Base-by-base conservation (phyloP, 108 stramenopile species). In the Chaetoceros tenuissimus region DNA sequence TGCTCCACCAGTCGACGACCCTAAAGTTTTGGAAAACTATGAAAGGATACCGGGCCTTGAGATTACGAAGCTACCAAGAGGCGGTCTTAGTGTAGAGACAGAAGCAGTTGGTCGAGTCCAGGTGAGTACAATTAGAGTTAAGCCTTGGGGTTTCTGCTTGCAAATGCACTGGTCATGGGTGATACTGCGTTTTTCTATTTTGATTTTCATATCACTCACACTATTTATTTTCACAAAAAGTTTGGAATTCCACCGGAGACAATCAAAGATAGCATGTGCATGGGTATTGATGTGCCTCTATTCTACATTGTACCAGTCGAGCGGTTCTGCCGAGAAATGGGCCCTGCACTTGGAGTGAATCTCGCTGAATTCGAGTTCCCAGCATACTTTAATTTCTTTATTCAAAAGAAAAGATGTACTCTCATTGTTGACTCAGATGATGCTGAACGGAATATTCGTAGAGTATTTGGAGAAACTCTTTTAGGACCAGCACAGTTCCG, bases 291-390 rank as follows among this genome's bases (percentile, higher is more conserved):
- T 1, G 83, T 92, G 10, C 96, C 96, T 13, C 62, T 73, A 24
- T 76, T 92, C 13, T 97, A 92, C 73, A 87, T 97, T 55, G 84
- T 97, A 13, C 96, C 96, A 20, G 82, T 82, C 2, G 92, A 97
- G 46, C 69, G 92, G 26, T 97, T 97, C 60, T 87, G 88, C 51
- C 55, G 92, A 17, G 88, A 92, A 52, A 80, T 93, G 82, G 92
- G 92, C 3, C 87, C 87, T 3, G 87, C 87, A 1, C 59, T 97
- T 3, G 96, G 96, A 17, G 84, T 92, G 7, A 97, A 97, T 56
- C 72, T 97, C 13, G 94, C 92, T 19, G 96, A 97, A 61, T 94
- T 97, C 61, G 96, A 97, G 67, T 97, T 96, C 72, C 96, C 96
- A 7, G 94, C 86, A 3, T 97, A 97, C 65, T 97, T 93, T 69